Evolutionary conservation across 306 rosid genomes (phyloP).

Genomic region (Hylodesmum podocarpum): DNA sequence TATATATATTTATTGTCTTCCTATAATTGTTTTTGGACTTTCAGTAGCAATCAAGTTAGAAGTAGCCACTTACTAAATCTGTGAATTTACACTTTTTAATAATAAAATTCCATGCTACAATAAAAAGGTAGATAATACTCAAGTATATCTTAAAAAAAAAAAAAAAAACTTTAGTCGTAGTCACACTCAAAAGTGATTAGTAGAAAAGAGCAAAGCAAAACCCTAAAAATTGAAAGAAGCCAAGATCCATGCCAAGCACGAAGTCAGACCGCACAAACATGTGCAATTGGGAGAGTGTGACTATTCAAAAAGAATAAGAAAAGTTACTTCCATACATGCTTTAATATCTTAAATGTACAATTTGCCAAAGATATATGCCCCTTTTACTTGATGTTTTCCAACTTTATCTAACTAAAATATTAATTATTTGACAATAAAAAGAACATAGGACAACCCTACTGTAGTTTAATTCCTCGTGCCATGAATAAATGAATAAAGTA

Average conservation of each 20-base stretch:
- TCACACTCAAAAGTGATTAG: conserved; percentile 26
- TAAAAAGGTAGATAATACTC: conserved; percentile 12
- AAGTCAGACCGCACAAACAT: conserved; percentile 39
- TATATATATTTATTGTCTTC: neutral
- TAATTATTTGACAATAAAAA: neutral
- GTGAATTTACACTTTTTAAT: neutral
- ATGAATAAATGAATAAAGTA: neutral
- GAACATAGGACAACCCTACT: neutral
- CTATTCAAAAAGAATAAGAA: conserved; percentile 4
- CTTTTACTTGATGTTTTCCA: conserved; percentile 10
- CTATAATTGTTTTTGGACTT: neutral
- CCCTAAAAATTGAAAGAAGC: conserved; percentile 15
- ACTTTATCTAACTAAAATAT: neutral
- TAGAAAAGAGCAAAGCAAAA: neutral
- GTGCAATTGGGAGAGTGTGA: conserved; percentile 20
- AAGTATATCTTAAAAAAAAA: conserved; percentile 24
- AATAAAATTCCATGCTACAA: neutral
- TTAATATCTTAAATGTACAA: conserved; percentile 23
- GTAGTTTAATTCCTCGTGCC: neutral
- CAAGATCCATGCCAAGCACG: conserved; percentile 25
- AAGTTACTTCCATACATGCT: conserved; percentile 23
- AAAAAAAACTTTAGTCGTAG: conserved; percentile 28
- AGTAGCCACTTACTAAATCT: conserved; percentile 19
- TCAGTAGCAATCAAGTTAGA: neutral
- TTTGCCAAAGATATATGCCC: neutral